Evolutionary conservation across 2,329 filamentous ascomycete genomes (phyloP).

Genomic region (Amauroascus verrucosus): DNA sequence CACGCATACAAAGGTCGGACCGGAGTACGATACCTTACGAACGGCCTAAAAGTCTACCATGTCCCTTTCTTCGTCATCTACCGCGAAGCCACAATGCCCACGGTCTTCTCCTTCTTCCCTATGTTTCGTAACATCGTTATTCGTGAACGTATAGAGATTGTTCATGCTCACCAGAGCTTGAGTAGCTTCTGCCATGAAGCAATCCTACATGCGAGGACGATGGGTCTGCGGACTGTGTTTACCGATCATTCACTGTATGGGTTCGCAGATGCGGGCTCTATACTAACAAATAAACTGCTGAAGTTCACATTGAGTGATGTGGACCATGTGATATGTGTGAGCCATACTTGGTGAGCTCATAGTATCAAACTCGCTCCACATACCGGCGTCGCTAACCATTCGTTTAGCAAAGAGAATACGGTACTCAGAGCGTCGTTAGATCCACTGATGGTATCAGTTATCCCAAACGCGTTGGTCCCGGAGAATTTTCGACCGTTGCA

Average conservation of each 20-base stretch:
- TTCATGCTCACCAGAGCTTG: slow-evolving; percentile 91
- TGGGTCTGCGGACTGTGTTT: slow-evolving; percentile 92
- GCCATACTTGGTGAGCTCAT: slow-evolving; percentile 72
- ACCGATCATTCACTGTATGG: slow-evolving; percentile 97
- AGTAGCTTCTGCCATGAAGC: slow-evolving; percentile 91
- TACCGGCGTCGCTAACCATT: slow-evolving; percentile 3
- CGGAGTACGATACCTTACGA: slow-evolving; percentile 89
- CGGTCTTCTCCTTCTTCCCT: slow-evolving; percentile 96
- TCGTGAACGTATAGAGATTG: slow-evolving; percentile 88
- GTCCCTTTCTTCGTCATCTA: slow-evolving; percentile 95
- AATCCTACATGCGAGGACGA: slow-evolving; percentile 86
- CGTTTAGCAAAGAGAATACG: slow-evolving; percentile 86
- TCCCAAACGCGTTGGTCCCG: slow-evolving; percentile 93
- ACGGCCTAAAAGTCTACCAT: slow-evolving; percentile 96
- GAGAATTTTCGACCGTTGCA: slow-evolving; percentile 79
- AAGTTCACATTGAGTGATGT: slow-evolving; percentile 96
- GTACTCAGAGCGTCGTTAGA: slow-evolving; percentile 89
- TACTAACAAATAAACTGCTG: slow-evolving; percentile 90
- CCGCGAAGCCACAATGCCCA: slow-evolving; percentile 84
- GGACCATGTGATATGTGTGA: slow-evolving; percentile 96
- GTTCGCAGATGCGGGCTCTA: slow-evolving; percentile 91
- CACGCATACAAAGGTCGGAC: slow-evolving; percentile 87
- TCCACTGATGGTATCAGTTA: slow-evolving; percentile 93
- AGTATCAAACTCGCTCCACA: background rate
- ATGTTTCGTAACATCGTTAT: slow-evolving; percentile 95